phyloP scores from a whole-genome alignment of 1,284 basidiomycete genomes.

The Irpex sp. region DNA sequence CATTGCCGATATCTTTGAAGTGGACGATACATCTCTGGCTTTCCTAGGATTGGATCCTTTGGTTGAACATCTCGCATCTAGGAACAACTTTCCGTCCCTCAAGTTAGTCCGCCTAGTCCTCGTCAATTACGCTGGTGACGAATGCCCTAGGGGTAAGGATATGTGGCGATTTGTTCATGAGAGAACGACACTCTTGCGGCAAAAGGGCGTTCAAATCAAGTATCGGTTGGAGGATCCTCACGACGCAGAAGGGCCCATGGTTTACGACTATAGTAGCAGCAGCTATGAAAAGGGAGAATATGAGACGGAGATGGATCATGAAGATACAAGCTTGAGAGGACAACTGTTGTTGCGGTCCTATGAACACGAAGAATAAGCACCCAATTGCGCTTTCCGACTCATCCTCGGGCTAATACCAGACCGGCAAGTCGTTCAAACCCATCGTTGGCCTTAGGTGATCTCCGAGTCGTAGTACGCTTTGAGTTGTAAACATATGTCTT shows the following conservation, averaged over 20 bases:
- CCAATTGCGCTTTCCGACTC: too few relatives aligned
- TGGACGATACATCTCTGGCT: not conserved
- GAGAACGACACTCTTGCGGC: not conserved
- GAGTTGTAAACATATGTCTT: too few relatives aligned
- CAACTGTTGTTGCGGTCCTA: not conserved
- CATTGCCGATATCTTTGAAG: not conserved
- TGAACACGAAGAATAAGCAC: not conserved
- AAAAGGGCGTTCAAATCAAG: not conserved
- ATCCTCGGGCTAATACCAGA: too few relatives aligned
- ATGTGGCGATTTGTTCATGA: not conserved
- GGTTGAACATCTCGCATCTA: not conserved
- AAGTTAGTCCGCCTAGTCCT: not conserved
- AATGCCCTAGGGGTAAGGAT: not conserved
- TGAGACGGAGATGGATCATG: not conserved
- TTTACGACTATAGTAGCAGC: not conserved
- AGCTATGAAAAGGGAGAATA: not conserved
- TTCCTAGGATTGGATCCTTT: not conserved
- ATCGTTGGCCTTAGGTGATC: too few relatives aligned
- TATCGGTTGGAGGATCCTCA: not conserved
- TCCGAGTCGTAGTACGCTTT: too few relatives aligned
- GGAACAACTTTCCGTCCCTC: not conserved
- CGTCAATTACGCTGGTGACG: not conserved
- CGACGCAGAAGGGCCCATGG: not conserved
- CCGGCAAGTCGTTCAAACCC: too few relatives aligned
- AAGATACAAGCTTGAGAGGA: not conserved